These are phyloP conservation scores for Solanum corneliomulleri DNA, from an alignment of 257 asterid genomes.

Conservation along the genomic window DNA sequence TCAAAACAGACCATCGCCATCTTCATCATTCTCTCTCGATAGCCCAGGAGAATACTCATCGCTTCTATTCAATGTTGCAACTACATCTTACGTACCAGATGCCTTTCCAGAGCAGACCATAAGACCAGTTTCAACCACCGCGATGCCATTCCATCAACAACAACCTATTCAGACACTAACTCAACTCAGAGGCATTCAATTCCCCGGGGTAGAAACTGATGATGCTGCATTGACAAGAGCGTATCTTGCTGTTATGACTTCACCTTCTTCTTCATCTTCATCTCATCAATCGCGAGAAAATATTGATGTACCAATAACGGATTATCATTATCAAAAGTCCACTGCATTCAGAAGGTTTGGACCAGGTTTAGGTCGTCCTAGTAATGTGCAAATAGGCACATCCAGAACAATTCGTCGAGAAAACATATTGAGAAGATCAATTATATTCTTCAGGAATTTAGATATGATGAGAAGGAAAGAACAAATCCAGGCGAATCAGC, in stretches of 20 bases:
- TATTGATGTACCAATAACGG: neutral
- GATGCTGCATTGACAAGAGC: conserved; percentile 57
- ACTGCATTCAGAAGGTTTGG: conserved; percentile 37
- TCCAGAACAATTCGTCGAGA: conserved; percentile 8
- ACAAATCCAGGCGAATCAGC: neutral
- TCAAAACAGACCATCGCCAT: conserved; percentile 38
- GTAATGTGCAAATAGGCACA: neutral
- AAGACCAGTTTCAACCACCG: neutral
- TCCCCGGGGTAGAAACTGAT: conserved; percentile 39
- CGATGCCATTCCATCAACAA: neutral
- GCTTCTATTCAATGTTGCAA: conserved; percentile 11
- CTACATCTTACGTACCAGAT: neutral
- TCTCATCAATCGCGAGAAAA: conserved; percentile 5
- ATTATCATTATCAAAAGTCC: neutral
- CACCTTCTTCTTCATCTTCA: conserved; percentile 19
- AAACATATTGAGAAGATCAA: conserved; percentile 36
- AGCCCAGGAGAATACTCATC: conserved; percentile 38
- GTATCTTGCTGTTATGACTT: conserved; percentile 48
- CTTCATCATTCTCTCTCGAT: conserved; percentile 68
- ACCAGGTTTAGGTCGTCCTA: neutral
- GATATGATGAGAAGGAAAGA: neutral
- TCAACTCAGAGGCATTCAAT: conserved; percentile 6
- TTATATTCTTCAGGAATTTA: conserved; percentile 34
- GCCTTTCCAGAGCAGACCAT: neutral
- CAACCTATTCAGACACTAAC: neutral